phyloP scores from a whole-genome alignment of 495 filamentous ascomycete species.

The Aspergillus hancockii region DNA sequence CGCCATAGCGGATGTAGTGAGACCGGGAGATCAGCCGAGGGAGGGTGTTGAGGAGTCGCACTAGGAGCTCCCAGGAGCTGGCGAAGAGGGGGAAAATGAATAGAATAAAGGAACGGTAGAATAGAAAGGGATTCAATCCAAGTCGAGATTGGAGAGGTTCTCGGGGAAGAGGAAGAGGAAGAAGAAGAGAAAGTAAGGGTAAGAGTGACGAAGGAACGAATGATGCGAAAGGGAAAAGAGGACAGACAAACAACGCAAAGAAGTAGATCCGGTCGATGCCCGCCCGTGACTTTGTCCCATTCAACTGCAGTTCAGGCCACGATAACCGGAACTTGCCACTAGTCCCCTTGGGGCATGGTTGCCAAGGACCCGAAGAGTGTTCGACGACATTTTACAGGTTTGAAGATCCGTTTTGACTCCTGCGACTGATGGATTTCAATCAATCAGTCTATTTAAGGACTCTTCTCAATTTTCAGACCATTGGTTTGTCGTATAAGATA shows the following conservation, averaged over 20 bases:
- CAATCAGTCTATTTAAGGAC: background rate
- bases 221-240: background rate
- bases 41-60: background rate
- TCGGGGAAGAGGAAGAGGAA: background rate
- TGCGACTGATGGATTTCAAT: background rate
- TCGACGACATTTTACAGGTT: slow-evolving; percentile 6
- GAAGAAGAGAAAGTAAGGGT: slow-evolving; percentile 3
- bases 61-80: background rate
- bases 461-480: background rate
- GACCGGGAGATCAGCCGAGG: slow-evolving; percentile 12
- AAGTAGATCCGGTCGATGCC: background rate
- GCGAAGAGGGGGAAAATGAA: slow-evolving; percentile 4
- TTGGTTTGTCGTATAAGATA: background rate
- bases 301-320: slow-evolving; percentile 41
- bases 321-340: slow-evolving; percentile 43
- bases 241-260: slow-evolving; percentile 8
- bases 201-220: background rate
- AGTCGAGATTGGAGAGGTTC: no score
- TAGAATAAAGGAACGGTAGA: background rate
- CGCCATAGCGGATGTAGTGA: slow-evolving; percentile 62
- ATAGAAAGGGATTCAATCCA: background rate
- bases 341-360: slow-evolving; percentile 28
- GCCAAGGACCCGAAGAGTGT: slow-evolving; percentile 3
- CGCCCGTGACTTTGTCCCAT: slow-evolving; percentile 17
- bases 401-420: background rate